These are phyloP conservation scores for Beauveria caledonica DNA, from an alignment of 2,329 filamentous ascomycete species.

Conservation along the genomic window DNA sequence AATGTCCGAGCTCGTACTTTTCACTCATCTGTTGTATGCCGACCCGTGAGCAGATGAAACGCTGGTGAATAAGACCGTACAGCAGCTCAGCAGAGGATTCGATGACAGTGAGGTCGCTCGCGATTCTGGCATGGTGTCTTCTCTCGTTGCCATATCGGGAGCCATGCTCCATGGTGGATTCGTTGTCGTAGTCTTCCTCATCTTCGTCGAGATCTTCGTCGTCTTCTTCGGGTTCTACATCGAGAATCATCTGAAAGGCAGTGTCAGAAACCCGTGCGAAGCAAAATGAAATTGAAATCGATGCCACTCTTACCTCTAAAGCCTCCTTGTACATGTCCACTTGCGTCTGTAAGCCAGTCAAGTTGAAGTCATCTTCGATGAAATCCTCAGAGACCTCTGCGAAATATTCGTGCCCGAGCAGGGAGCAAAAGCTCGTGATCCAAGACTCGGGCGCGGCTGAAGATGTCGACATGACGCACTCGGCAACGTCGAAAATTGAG, in stretches of 20 bases:
- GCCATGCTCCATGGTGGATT: slow-evolving; percentile 50
- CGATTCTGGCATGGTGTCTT: slow-evolving; percentile 74
- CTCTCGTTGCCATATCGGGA: slow-evolving; percentile 50
- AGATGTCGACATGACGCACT: slow-evolving; percentile 46
- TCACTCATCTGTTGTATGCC: slow-evolving; percentile 99
- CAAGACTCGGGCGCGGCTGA: slow-evolving; percentile 72
- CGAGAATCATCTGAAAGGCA: slow-evolving; percentile 72
- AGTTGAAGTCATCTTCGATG: slow-evolving; percentile 99
- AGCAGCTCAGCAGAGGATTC: slow-evolving; percentile 97
- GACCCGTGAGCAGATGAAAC: slow-evolving; percentile 92
- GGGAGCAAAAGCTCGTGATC: slow-evolving; percentile 94
- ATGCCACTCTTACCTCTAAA: slow-evolving; percentile 53
- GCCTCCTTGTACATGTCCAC: slow-evolving; percentile 99
- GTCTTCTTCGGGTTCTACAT: slow-evolving; percentile 93
- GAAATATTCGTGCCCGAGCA: slow-evolving; percentile 97
- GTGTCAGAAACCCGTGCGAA: not conserved
- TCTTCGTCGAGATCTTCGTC: slow-evolving; percentile 82
- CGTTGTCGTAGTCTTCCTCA: slow-evolving; percentile 64
- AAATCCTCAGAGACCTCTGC: slow-evolving; percentile 98
- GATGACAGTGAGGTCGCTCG: slow-evolving; percentile 88
- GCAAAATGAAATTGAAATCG: not conserved
- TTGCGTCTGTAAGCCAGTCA: slow-evolving; percentile 89
- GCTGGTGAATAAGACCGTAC: slow-evolving; percentile 95
- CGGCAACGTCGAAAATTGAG: not conserved
- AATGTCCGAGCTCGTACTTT: slow-evolving; percentile 96